Evolutionary conservation across 2,329 filamentous ascomycete genomes (phyloP).

Genomic region (Aspergillus ochraceus): DNA sequence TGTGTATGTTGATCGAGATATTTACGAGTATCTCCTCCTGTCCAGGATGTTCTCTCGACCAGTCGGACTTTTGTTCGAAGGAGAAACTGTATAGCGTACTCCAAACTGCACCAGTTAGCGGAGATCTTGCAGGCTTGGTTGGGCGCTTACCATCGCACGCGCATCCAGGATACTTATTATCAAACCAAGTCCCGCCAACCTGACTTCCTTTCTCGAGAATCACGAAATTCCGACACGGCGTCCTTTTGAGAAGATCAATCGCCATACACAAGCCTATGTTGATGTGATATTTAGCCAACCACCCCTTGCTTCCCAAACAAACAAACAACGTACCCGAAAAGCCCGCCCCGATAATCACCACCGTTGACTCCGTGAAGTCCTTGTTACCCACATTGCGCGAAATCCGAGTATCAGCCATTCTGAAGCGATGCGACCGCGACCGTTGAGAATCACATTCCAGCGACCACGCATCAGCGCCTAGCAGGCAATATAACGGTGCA

Average conservation of each 20-base stretch:
- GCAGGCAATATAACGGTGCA: neutral
- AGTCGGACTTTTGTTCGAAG: slow-evolving; percentile 60
- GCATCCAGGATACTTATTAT: slow-evolving; percentile 59
- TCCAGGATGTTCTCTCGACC: slow-evolving; percentile 59
- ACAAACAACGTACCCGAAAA: slow-evolving; percentile 45
- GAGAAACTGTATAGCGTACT: slow-evolving; percentile 60
- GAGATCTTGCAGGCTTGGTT: neutral
- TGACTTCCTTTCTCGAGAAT: slow-evolving; percentile 58
- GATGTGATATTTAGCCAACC: neutral
- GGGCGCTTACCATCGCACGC: slow-evolving; percentile 50
- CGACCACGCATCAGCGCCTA: too few species aligned
- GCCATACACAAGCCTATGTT: slow-evolving; percentile 54
- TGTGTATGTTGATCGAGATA: neutral
- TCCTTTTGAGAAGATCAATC: slow-evolving; percentile 56
- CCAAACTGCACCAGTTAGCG: slow-evolving; percentile 41
- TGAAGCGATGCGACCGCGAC: neutral
- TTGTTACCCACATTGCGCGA: slow-evolving; percentile 43
- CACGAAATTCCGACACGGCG: slow-evolving; percentile 52
- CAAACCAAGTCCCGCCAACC: slow-evolving; percentile 56
- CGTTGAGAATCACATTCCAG: too few species aligned
- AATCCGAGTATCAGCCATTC: neutral
- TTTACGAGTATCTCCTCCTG: slow-evolving; percentile 59
- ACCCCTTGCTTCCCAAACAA: neutral
- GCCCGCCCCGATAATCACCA: slow-evolving; percentile 59
- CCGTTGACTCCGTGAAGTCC: slow-evolving; percentile 53